A percentile compares a stretch with the other conserved stretches of the same genome.
These are phyloP conservation scores for Deakozyma indianensis DNA, from an alignment of 805 yeast genomes.

Conservation along the genomic window DNA sequence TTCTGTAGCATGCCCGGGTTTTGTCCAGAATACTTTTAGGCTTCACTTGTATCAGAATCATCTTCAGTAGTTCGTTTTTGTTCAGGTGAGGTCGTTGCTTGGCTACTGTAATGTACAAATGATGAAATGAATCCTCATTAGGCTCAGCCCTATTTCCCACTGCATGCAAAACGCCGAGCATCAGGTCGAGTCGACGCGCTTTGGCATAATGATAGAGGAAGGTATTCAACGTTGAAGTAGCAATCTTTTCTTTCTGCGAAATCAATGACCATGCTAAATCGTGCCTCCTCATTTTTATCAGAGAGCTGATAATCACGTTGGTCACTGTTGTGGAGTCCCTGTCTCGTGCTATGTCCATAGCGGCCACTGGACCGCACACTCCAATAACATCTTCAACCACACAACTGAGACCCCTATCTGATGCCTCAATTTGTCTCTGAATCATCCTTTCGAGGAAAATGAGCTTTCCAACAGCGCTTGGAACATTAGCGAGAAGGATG, in stretches of 20 bases:
- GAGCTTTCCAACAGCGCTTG: conserved; percentile 3
- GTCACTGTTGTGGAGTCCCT: background rate
- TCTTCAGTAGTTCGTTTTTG: background rate
- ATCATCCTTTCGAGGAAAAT: conserved; percentile 7
- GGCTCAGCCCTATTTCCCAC: background rate
- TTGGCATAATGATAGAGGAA: background rate
- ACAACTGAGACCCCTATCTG: conserved; percentile 7
- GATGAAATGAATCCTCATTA: background rate
- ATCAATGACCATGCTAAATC: background rate
- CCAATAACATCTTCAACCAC: conserved; percentile 7
- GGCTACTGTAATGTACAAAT: background rate
- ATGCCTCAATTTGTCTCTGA: conserved; percentile 5
- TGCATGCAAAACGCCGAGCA: background rate
- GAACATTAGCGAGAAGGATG: conserved; percentile 7
- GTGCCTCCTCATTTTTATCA: background rate
- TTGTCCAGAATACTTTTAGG: background rate
- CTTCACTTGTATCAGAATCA: background rate
- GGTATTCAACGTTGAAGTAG: background rate
- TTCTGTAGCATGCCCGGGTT: background rate
- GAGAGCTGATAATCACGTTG: background rate
- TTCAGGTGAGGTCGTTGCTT: background rate
- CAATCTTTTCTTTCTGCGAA: background rate
- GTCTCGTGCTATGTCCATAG: background rate
- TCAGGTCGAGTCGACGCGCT: background rate
- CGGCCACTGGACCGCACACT: conserved; percentile 6